These are phyloP conservation scores for Flaveria robusta DNA, from an alignment of 129 eudicot genomes.

Conservation along the genomic window DNA sequence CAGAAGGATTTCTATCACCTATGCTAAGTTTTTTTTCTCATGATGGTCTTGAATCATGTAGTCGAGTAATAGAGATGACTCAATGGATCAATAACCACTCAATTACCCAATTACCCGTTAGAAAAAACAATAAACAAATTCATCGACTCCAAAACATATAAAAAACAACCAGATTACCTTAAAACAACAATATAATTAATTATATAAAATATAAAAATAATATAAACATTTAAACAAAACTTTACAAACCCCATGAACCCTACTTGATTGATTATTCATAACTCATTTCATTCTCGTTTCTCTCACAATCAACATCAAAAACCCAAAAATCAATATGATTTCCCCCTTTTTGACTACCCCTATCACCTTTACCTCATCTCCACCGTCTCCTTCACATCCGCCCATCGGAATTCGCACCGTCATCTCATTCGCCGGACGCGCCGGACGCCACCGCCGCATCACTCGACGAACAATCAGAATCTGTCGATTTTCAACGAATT, in stretches of 20 bases:
- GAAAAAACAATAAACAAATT: no score
- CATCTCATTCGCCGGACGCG: neutral
- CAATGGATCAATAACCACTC: no score
- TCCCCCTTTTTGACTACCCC: slow-evolving; percentile 20
- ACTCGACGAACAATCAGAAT: slow-evolving; percentile 26
- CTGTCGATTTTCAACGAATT: neutral
- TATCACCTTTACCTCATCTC: slow-evolving; percentile 17
- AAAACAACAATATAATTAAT: neutral
- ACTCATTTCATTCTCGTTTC: slow-evolving; percentile 38
- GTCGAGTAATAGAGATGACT: no score
- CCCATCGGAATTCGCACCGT: slow-evolving; percentile 18
- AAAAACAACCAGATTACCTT: no score
- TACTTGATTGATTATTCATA: slow-evolving; percentile 28
- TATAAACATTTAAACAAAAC: neutral
- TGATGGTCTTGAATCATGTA: no score
- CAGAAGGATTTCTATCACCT: no score
- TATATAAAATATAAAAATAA: neutral
- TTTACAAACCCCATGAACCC: slow-evolving; percentile 2
- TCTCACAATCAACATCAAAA: slow-evolving; percentile 48
- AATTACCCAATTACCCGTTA: no score
- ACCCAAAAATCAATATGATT: slow-evolving; percentile 25
- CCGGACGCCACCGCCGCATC: slow-evolving; percentile 20
- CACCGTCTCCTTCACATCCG: neutral
- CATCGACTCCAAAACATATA: no score
- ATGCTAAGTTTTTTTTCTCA: no score